Conservation (phyloP, 1,139 yeast genomes). For the Pichia kudriavzevii region DNA sequence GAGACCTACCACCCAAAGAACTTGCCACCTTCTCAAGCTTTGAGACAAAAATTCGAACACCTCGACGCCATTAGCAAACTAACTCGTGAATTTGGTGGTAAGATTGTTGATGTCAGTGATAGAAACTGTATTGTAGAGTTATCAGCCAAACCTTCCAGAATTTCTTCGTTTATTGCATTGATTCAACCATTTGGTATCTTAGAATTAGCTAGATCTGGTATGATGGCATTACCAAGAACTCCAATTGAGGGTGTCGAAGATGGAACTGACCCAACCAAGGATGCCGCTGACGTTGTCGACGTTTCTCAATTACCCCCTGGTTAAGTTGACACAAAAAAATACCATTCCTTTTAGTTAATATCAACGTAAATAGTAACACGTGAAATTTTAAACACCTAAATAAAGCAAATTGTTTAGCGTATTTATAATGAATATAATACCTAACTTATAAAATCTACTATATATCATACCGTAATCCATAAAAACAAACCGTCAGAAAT, state of each 20-base stretch:
- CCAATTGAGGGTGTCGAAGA: constrained; percentile 52
- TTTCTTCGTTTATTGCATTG: constrained; percentile 77
- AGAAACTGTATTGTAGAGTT: constrained; percentile 91
- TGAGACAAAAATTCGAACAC: constrained; percentile 89
- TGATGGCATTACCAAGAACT: constrained; percentile 97
- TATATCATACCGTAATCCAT: too few relatives aligned
- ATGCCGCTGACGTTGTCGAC: constrained; percentile 64
- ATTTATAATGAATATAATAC: too few relatives aligned
- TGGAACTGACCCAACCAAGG: constrained; percentile 38
- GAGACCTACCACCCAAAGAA: constrained; percentile 78
- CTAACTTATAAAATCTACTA: too few relatives aligned
- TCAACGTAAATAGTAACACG: too few relatives aligned
- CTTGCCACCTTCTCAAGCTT: constrained; percentile 83
- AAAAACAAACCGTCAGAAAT: too few relatives aligned
- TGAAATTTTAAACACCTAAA: too few relatives aligned
- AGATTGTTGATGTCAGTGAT: constrained; percentile 84
- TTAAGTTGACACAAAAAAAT: constrained; percentile 37
- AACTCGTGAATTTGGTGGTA: constrained; percentile 86
- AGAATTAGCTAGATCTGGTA: constrained; percentile 95
- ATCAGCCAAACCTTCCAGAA: constrained; percentile 87
- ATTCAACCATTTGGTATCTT: constrained; percentile 93
- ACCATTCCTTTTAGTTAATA: too few relatives aligned
- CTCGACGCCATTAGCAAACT: constrained; percentile 75
- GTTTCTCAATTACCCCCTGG: constrained; percentile 92
- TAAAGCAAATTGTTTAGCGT: too few relatives aligned